phyloP scores from a whole-genome alignment of 1,139 yeast species.

The Yamadazyma diospyri region DNA sequence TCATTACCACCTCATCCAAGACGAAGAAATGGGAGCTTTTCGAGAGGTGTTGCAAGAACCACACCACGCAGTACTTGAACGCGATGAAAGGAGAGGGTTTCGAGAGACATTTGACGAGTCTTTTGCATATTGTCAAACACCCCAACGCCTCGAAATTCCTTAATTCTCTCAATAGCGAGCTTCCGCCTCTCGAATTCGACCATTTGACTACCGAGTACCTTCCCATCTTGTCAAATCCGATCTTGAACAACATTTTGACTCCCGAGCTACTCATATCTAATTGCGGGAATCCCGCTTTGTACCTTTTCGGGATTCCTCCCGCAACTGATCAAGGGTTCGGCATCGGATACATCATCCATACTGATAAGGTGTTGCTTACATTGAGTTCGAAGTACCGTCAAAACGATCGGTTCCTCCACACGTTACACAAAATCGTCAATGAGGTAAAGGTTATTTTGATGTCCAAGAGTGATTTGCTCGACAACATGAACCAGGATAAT shows the following conservation, averaged over 20 bases:
- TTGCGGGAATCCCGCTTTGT: constrained; percentile 77
- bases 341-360: constrained; percentile 69
- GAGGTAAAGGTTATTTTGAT: constrained; percentile 50
- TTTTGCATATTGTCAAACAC: constrained; percentile 43
- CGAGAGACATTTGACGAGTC: constrained; percentile 66
- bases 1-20: constrained; percentile 50
- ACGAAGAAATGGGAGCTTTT: constrained; percentile 50
- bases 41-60: constrained; percentile 49
- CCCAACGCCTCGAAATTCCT: constrained; percentile 34
- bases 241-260: constrained; percentile 36
- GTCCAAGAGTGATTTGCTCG: constrained; percentile 31
- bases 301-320: constrained; percentile 73
- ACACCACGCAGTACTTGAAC: constrained; percentile 42
- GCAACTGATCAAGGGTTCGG: constrained; percentile 75
- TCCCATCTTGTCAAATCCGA: constrained; percentile 61
- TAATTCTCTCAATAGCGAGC: constrained; percentile 39
- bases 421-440: constrained; percentile 56
- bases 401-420: constrained; percentile 62
- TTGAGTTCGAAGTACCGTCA: constrained; percentile 73
- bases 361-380: constrained; percentile 56
- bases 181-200: constrained; percentile 22
- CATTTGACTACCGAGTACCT: constrained; percentile 22
- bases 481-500: constrained; percentile 31
- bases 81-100: constrained; percentile 66
- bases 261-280: constrained; percentile 49